phyloP scores from a whole-genome alignment of 306 rosid genomes.

The Vigna unguiculata region DNA sequence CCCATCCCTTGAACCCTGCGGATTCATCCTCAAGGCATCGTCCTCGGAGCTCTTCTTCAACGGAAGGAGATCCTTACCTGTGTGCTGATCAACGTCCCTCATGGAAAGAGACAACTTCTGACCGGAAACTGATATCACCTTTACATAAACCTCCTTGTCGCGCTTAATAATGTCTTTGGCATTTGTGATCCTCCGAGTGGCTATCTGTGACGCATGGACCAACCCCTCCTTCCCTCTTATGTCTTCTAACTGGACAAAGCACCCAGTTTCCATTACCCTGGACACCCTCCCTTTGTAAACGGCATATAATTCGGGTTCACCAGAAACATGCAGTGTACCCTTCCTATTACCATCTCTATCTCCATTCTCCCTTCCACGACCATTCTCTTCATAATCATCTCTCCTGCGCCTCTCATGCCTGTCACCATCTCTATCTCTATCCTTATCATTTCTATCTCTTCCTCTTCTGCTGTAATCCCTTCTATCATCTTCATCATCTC shows the following conservation, averaged over 20 bases:
- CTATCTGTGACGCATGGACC: constrained; percentile 91
- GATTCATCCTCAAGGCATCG: constrained; percentile 63
- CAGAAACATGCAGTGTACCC: constrained; percentile 45
- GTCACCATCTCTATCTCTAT: constrained; percentile 15
- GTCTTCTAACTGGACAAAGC: constrained; percentile 80
- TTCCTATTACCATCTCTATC: constrained; percentile 47
- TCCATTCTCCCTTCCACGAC: constrained; percentile 46
- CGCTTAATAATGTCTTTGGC: constrained; percentile 90
- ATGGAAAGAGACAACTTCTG: constrained; percentile 85
- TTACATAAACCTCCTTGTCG: constrained; percentile 83
- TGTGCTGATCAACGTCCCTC: constrained; percentile 89
- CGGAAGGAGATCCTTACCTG: constrained; percentile 82
- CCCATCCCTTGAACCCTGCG: constrained; percentile 69
- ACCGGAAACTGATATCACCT: constrained; percentile 78
- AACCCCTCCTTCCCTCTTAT: constrained; percentile 86
- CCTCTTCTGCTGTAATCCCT: constrained; percentile 42
- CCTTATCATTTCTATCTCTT: not conserved
- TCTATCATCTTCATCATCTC: constrained; percentile 45
- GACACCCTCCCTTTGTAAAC: constrained; percentile 84
- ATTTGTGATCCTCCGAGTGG: constrained; percentile 69
- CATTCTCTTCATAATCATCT: constrained; percentile 52
- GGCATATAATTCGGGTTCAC: constrained; percentile 70
- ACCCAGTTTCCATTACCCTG: constrained; percentile 85
- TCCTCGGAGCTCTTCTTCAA: constrained; percentile 68
- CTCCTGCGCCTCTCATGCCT: constrained; percentile 30